A percentile compares a stretch with the other conserved stretches of the same genome.
phyloP scores from a whole-genome alignment of 1,139 yeast genomes.

The Torulaspora globosa region DNA sequence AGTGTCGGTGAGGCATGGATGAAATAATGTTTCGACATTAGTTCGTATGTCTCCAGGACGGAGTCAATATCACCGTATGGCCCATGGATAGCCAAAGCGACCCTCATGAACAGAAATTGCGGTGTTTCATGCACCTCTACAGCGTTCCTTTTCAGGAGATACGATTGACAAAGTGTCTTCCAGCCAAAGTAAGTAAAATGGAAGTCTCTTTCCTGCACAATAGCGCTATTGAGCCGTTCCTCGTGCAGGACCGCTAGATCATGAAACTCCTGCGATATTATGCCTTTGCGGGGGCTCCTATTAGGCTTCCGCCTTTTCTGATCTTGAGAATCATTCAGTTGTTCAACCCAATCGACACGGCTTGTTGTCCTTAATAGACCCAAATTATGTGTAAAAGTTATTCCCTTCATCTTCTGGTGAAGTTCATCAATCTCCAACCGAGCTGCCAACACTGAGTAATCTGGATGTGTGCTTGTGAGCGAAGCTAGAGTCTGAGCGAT shows the following conservation, averaged over 20 bases:
- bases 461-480: slow-evolving; percentile 96
- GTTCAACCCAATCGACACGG: slow-evolving; percentile 4
- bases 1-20: slow-evolving; percentile 89
- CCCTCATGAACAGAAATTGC: slow-evolving; percentile 85
- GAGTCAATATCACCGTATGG: slow-evolving; percentile 51
- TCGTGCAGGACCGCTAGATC: slow-evolving; percentile 56
- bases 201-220: slow-evolving; percentile 75
- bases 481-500: slow-evolving; percentile 98
- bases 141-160: slow-evolving; percentile 54
- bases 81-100: slow-evolving; percentile 82
- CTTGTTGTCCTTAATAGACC: slow-evolving; percentile 10
- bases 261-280: slow-evolving; percentile 66
- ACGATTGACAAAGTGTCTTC: slow-evolving; percentile 81
- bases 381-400: slow-evolving; percentile 19
- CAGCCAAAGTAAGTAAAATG: slow-evolving; percentile 78
- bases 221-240: slow-evolving; percentile 68
- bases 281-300: slow-evolving; percentile 61
- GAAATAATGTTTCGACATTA: slow-evolving; percentile 78
- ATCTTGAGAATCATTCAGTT: slow-evolving; percentile 48
- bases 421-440: slow-evolving; percentile 88
- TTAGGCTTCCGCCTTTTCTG: slow-evolving; percentile 73
- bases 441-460: slow-evolving; percentile 91
- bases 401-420: slow-evolving; percentile 58
- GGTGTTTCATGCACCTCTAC: slow-evolving; percentile 83
- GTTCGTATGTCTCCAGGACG: slow-evolving; percentile 72